phyloP scores from a whole-genome alignment of 2,329 filamentous ascomycete species.

The Chaetothyriales sp. region DNA sequence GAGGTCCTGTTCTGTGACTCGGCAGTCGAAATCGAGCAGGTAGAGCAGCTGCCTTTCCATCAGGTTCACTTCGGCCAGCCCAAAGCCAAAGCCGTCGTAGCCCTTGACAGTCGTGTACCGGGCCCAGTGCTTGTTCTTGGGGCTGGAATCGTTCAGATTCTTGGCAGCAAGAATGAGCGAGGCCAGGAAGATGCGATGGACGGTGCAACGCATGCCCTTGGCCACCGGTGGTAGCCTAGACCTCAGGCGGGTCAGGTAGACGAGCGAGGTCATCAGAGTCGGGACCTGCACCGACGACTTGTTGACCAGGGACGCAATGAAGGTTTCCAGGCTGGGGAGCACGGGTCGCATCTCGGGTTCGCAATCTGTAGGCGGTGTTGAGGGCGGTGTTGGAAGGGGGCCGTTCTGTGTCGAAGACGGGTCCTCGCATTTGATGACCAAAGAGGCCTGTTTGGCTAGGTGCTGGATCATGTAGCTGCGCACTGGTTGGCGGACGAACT shows the following conservation, averaged over 20 bases:
- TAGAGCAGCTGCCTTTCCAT: constrained; percentile 99
- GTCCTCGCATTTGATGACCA: constrained; percentile 35
- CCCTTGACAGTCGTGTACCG: constrained; percentile 68
- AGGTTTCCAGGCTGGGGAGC: constrained; percentile 69
- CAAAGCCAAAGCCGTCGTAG: constrained; percentile 73
- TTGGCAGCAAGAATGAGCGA: constrained; percentile 58
- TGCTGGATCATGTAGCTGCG: constrained; percentile 34
- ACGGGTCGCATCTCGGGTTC: constrained; percentile 25
- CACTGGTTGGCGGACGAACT: constrained; percentile 34
- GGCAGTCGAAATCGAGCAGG: constrained; percentile 85
- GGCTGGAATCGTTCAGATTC: constrained; percentile 95
- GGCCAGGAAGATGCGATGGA: constrained; percentile 84
- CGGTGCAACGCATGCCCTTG: constrained; percentile 90
- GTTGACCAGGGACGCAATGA: constrained; percentile 81
- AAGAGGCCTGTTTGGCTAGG: constrained; percentile 31
- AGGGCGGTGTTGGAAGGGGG: constrained; percentile 44
- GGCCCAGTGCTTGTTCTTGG: constrained; percentile 99
- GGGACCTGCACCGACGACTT: constrained; percentile 94
- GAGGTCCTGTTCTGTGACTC: constrained; percentile 71
- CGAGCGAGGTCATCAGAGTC: constrained; percentile 89
- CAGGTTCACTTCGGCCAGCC: constrained; percentile 86
- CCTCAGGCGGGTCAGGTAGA: constrained; percentile 78
- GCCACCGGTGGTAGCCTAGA: constrained; percentile 79
- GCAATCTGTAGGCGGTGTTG: constrained; percentile 35
- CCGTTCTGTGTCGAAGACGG: constrained; percentile 29